Base-by-base conservation (phyloP, 306 rosid genomes). In the Rosa chinensis region DNA sequence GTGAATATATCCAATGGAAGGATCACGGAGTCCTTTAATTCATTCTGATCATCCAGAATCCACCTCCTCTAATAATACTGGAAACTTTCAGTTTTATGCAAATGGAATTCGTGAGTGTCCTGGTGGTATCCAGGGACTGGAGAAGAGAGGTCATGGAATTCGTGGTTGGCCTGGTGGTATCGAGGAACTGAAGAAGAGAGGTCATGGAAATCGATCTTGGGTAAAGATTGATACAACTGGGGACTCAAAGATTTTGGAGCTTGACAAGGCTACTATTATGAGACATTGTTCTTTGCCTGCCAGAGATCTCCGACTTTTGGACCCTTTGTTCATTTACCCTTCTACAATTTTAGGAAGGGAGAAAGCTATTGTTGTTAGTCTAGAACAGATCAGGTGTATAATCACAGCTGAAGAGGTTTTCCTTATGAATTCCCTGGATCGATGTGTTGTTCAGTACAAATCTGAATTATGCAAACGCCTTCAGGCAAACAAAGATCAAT, bases 161-260 rank as follows among this genome's bases (percentile, higher is more conserved):
- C 84, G 86, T 40, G 89, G 88, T 61, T 82, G 79, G 73, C 23
- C 87, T 66, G 80, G 77, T 70, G 80, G 77, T 70, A 69, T 89
- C 63, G 74, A 85, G 74, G 93, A 84, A 82, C 69, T 84, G 80
- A 95, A 95, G 89, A 92, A 94, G 87, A 90, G 98, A 86, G 92
- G 92, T 76, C 99, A 92, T 37, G 99, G 97, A 74, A 87, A 80
- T 79, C 97, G 99, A n/a, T 95, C 99, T 78, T 95, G 99, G 99
- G 92, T 91, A 86, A 87, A 89, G 75, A 91, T 92, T 76, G 88
- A 83, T 84, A 78, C 85, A 63, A 85, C 83, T 86, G 99, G 98
- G 28, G 80, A 87, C 77, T 84, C 87, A 14, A 74, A 87, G 80
- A 84, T 88, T 53, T 66, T 92, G 88, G 91, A 85, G 49, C 98